Conservation (phyloP, 2,329 filamentous ascomycete species). For the Cytospora piceae region DNA sequence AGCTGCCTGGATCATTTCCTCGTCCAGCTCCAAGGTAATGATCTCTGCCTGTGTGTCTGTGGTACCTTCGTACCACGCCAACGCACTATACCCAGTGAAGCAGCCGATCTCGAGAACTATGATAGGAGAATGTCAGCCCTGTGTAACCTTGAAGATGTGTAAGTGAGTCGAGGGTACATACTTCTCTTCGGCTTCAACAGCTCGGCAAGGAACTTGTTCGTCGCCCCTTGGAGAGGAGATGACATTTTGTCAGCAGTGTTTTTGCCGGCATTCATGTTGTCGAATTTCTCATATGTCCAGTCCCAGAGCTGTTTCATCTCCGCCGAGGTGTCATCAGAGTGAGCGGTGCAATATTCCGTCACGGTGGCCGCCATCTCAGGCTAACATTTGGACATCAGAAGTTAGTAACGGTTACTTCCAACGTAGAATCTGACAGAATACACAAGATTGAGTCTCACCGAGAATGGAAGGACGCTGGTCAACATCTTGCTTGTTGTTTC, state of each 20-base stretch:
- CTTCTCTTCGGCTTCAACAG: slow-evolving; percentile 4
- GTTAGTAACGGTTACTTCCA: background rate
- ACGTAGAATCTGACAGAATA: background rate
- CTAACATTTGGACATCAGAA: background rate
- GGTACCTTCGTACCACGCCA: slow-evolving; percentile 40
- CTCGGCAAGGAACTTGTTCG: slow-evolving; percentile 5
- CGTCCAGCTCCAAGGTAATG: slow-evolving; percentile 30
- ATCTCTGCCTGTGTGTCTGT: slow-evolving; percentile 33
- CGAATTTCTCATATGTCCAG: slow-evolving; percentile 3
- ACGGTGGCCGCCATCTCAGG: slow-evolving; percentile 3
- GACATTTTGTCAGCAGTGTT: slow-evolving; percentile 6
- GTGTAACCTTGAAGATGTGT: background rate
- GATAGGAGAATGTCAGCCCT: background rate
- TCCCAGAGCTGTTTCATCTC: background rate
- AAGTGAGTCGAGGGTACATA: background rate
- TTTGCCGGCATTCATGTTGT: slow-evolving; percentile 5
- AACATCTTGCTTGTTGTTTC: background rate
- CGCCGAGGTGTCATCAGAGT: slow-evolving; percentile 1
- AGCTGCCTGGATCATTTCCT: background rate
- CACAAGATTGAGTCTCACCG: background rate
- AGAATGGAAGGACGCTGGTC: background rate
- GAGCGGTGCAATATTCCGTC: slow-evolving; percentile 2
- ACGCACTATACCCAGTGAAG: slow-evolving; percentile 41
- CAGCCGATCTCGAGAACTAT: slow-evolving; percentile 41
- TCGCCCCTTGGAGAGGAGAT: slow-evolving; percentile 5